These are phyloP conservation scores for Hyaloscypha bicolor DNA, from an alignment of 495 filamentous ascomycete species.

Conservation along the genomic window DNA sequence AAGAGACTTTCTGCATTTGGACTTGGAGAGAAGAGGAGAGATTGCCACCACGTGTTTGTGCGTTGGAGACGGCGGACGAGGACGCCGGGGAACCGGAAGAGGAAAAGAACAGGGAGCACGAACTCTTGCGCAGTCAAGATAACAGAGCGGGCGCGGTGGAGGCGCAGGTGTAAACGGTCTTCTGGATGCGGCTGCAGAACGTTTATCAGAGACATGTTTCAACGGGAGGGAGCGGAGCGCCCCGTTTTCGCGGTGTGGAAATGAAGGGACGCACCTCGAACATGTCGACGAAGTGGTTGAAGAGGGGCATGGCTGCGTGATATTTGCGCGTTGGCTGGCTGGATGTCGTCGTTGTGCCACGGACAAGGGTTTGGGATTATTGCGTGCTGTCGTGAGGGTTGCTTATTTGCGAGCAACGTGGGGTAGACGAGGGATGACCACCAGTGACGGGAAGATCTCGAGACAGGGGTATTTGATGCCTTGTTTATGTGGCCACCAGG, in stretches of 20 bases:
- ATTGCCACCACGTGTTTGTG: neutral
- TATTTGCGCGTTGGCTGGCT: neutral
- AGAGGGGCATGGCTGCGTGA: slow-evolving; percentile 1
- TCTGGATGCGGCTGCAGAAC: slow-evolving; percentile 50
- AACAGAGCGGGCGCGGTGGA: slow-evolving; percentile 84
- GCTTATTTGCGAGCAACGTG: neutral
- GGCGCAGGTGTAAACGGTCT: slow-evolving; percentile 61
- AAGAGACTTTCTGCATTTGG: neutral
- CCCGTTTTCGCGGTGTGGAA: neutral
- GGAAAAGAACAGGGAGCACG: slow-evolving; percentile 29
- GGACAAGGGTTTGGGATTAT: neutral
- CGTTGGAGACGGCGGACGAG: neutral
- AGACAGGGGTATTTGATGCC: neutral
- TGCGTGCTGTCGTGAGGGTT: slow-evolving; percentile 9
- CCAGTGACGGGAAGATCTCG: neutral
- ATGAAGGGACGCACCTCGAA: slow-evolving; percentile 25
- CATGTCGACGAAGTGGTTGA: slow-evolving; percentile 18
- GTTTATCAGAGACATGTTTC: slow-evolving; percentile 19
- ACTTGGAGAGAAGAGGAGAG: neutral
- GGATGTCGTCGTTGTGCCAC: neutral
- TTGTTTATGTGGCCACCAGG: neutral
- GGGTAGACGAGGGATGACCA: neutral
- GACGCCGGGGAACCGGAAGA: slow-evolving; percentile 1
- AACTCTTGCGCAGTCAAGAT: slow-evolving; percentile 77
- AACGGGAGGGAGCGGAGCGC: neutral